Evolutionary conservation across 2,329 filamentous ascomycete species (phyloP), one percentile per base, ranked within the genome.

Genomic region (Alternaria viburni): DNA sequence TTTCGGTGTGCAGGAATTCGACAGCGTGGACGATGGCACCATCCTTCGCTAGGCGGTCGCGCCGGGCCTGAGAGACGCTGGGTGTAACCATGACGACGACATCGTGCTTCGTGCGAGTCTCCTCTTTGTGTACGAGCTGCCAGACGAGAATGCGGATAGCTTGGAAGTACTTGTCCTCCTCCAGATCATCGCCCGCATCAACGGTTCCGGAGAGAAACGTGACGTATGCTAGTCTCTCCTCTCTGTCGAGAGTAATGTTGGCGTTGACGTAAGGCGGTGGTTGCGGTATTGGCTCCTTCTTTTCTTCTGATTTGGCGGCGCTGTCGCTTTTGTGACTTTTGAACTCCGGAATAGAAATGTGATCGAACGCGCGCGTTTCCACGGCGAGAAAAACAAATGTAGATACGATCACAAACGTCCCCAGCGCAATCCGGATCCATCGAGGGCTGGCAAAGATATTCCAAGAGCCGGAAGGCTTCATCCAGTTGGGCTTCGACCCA

Each of bases 121-220:
- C 51, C 15, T 66, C 60, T 19, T 67, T 61, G 57, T 77, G 75
- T 2, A 75, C 45, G 4, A 78, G 69, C 46, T 78, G 75, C 68
- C 74, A 77, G 17, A 75, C 47, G 17, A 78, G 69, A n/a, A 78
- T 72, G 5, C 73, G 70, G 13, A 66, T 65, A 4, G 72, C 74
- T 43, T 67, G 50, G 52, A 77, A 76, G 54, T 77, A 77, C 9
- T 68, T 65, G 58, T 76, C 74, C 12, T 73, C 57, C 23, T 75
- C 70, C 19, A 73, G 57, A 45, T 75, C 64, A 17, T 73, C 68
- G 15, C 59, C 55, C 9, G n/a, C 7, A 41, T 68, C 59, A 19
- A 66, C 58, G 0, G 69, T 71, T 52, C 64, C 68, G 9, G 72
- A 71, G 13, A 74, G 68, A 23, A 72, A 74, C 0, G 72, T 75